Base-by-base conservation (phyloP, 2,329 filamentous ascomycete species). In the Phaeosphaeriaceae sp. region DNA sequence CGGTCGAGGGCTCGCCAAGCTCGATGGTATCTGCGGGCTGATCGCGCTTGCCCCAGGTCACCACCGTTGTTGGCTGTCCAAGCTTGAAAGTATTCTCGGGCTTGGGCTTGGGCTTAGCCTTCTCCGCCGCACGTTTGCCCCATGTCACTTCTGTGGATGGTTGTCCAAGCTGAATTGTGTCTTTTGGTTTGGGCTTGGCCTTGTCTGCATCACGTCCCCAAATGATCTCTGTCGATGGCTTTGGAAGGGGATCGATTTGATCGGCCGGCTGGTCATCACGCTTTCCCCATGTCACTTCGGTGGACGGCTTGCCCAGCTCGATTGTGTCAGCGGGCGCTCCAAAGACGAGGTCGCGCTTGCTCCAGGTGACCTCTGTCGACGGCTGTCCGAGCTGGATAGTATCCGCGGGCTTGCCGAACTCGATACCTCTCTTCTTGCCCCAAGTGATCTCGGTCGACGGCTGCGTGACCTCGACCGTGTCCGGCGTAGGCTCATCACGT, bases 211-310 rank as follows among this genome's bases (percentile, higher is more conserved):
- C 53, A 20, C 56, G 41, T 45, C 64, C 62, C 69, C 69, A 72
- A 0, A 48, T 66, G 6, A 67, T 48, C 22, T 48, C 57, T 0
- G 62, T 66, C 1, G 48, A 55, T 1, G 69, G 68, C 33, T 57
- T 46, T 15, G 59, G 54, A 17, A 70, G 41, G n/a, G 41, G 51
- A 11, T 56, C 42, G 24, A 69, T 60, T 1, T 54, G 56, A 25
- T 64, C 57, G 11, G 41, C 13, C 33, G 50, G 56, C 11, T 25
- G 27, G 11, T 24, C 42, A 20, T 62, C 54, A 6, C 65, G 60
- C 58, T 68, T 70, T 7, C 62, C 58, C 69, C 69, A 72, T 0
- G 52, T 67, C 1, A 67, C 51, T 20, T 46, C 57, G 0, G 62
- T 66, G 1, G 49, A 56, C 1, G 70, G 68, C 40, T 58, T 49